Evolutionary conservation across 1,139 yeast species (phyloP), one percentile per base, ranked within the genome.

Genomic region (Lodderomyces pseudojiufengensis): DNA sequence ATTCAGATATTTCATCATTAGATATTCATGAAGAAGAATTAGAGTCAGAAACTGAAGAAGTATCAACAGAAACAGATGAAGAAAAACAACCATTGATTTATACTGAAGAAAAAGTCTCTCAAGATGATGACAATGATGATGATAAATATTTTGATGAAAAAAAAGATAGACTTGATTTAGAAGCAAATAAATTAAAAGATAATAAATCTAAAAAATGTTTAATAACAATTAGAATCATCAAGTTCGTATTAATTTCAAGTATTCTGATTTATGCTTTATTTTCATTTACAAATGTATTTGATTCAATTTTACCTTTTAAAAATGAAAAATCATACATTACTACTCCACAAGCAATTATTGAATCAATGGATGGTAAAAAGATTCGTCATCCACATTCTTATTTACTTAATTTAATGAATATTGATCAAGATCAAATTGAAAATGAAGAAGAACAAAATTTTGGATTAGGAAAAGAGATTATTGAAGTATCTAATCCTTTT

Each of bases 401-500:
- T 29, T 38, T 31, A 21, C 35, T 38, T 31, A 36, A 41, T 23
- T 31, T 38, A 31, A 24, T 33, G 18, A 31, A 38, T 16, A 18
- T 30, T 24, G 35, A 24, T 9, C 30, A 35, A 11, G 35, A 24
- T 9, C 30, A 35, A 11, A 33, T 32, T 11, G 20, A 30, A 26
- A 7, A 15, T 20, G 22, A 29, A 5, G 18, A 16, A 28, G 23
- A 21, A 11, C 27, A 18, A 9, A 25, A 18, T 15, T 9, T 23
- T n/a, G 31, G 34, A 15, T 14, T 35, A 20, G 10, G 27, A 22
- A 42, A 42, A 20, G 50, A 57, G 38, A 48, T 57, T 5, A 47
- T 61, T 31, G 51, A 48, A 34, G 68, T 65, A 0, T 39, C 57
- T 2, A 57, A 55, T 42, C 71, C 73, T 0, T 44, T 49, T 33